Evolutionary conservation across 2,329 filamentous ascomycete genomes (phyloP).

Genomic region (Gliomastix tumulicola): DNA sequence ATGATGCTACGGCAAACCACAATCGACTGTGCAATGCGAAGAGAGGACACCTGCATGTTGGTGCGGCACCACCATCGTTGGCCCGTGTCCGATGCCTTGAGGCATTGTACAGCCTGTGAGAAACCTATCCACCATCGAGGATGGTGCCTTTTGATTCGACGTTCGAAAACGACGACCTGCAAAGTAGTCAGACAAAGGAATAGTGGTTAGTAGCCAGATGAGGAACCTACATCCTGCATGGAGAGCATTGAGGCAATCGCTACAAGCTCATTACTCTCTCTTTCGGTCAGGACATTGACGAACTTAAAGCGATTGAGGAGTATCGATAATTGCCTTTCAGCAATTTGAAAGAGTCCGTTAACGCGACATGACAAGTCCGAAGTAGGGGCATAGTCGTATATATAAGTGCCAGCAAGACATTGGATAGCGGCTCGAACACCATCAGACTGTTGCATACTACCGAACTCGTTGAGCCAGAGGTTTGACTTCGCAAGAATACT

Average conservation of each 20-base stretch:
- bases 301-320: slow-evolving; percentile 13
- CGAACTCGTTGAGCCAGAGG: slow-evolving; percentile 30
- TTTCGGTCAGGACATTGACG: slow-evolving; percentile 5
- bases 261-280: slow-evolving; percentile 21
- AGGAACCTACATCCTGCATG: slow-evolving; percentile 33
- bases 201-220: too few species aligned
- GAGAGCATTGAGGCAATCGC: slow-evolving; percentile 28
- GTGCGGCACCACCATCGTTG: slow-evolving; percentile 23
- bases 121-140: slow-evolving; percentile 31
- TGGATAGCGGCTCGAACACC: slow-evolving; percentile 29
- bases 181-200: too few species aligned
- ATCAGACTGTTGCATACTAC: slow-evolving; percentile 24
- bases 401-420: slow-evolving; percentile 30
- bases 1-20: slow-evolving; percentile 30
- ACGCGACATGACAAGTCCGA: slow-evolving; percentile 20
- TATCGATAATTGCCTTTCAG: slow-evolving; percentile 19
- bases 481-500: slow-evolving; percentile 28
- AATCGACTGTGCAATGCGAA: slow-evolving; percentile 28
- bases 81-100: slow-evolving; percentile 28
- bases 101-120: slow-evolving; percentile 22
- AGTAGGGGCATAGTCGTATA: slow-evolving; percentile 29
- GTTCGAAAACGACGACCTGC: slow-evolving; percentile 27
- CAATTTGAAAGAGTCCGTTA: slow-evolving; percentile 20
- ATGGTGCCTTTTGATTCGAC: slow-evolving; percentile 20
- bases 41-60: slow-evolving; percentile 22